Base-by-base conservation (phyloP, 192 early-diverging fungal species). In the Hyaloraphidium curvatum region DNA sequence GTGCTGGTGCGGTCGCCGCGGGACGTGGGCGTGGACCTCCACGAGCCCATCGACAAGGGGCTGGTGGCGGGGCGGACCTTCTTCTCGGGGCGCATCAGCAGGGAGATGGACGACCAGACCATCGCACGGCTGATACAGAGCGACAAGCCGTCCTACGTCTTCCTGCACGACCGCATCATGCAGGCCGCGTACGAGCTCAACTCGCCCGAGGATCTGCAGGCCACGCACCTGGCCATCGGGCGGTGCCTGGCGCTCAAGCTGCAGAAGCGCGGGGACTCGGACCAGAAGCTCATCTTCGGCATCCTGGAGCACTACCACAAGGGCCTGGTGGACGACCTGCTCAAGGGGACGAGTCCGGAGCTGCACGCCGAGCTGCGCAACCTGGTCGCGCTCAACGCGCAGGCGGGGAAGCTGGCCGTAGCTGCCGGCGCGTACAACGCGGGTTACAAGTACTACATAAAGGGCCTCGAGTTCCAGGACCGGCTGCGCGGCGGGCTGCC, bases 101-200 rank as follows among this genome's bases (percentile, higher is more conserved):
- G 25, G 7, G 43, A 48, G 17, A 48, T 48, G 43, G 25, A 48
- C 23, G 43, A 48, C 43, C 17, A 48, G 43, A 48, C 43, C 7
- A 19, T 48, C 5, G 7, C 11, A 14, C 5, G 43, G 23, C 25
- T 48, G 23, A 48, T 48, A 11, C 14, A 48, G 43, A 22, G 17
- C 7, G 43, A 48, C 19, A 5, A 25, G 5, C 43, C 43, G 7
- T 14, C 17, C 19, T 48, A 48, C 19, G 43, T 48, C 7, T 48
- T 48, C 43, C 23, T 48, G 7, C 43, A 48, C 23, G 43, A 48
- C 23, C 14, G 25, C 14, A 48, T 48, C 25, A 14, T 14, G 25
- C 43, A 48, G 19, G 43, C 43, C 7, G 43, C 43, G 9, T 48
- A 48, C 23, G 14, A 14, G 9, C 14, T 48, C 17, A 48, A 48